phyloP scores from a whole-genome alignment of 176 grass and related monocot species.

The Aegilops bicornis region DNA sequence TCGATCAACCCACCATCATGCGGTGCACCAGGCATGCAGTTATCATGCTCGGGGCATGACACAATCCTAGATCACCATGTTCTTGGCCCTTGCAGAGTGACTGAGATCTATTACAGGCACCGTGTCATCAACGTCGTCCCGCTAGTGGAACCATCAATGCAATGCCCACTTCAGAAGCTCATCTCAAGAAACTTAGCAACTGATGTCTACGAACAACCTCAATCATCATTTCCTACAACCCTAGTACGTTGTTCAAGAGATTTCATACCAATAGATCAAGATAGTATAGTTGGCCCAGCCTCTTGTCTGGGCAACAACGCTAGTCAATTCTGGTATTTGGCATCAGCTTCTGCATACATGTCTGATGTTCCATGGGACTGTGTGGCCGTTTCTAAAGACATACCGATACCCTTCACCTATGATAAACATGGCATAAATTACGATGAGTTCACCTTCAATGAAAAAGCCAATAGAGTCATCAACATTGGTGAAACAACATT shows the following conservation, averaged over 20 bases:
- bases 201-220: not conserved
- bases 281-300: too few species aligned
- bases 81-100: too few species aligned
- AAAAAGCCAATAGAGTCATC: slow-evolving; percentile 3
- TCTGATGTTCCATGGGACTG: slow-evolving; percentile 19
- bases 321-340: slow-evolving; percentile 1
- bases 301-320: too few species aligned
- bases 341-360: not conserved
- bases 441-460: too few species aligned
- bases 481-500: slow-evolving; percentile 17
- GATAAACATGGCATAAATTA: not conserved
- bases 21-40: not conserved
- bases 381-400: not conserved
- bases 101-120: slow-evolving; percentile 11
- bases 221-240: too few species aligned
- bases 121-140: slow-evolving; percentile 1
- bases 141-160: not conserved
- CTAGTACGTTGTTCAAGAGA: too few species aligned
- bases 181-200: slow-evolving; percentile 14
- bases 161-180: slow-evolving; percentile 37
- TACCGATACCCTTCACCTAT: not conserved
- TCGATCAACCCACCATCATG: slow-evolving; percentile 5
- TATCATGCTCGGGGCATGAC: too few species aligned
- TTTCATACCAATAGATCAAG: too few species aligned
- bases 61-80: too few species aligned